phyloP scores from a whole-genome alignment of 2,329 filamentous ascomycete species.

The Teratosphaeria viscida region DNA sequence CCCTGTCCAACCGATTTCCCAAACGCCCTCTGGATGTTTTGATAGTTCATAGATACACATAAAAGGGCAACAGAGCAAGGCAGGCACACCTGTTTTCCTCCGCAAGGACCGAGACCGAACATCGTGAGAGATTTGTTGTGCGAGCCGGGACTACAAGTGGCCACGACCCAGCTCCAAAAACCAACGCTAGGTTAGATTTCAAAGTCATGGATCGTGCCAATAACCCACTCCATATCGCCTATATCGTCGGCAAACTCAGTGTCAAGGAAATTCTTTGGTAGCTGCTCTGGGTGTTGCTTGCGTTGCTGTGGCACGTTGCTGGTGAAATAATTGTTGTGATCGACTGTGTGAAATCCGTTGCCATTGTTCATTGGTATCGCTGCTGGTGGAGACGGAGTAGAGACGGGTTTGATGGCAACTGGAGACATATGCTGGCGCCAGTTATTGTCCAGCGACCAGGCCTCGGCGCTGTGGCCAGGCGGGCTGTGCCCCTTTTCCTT shows the following conservation, averaged over 20 bases:
- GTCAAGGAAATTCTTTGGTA: conserved; percentile 28
- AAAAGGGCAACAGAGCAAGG: not conserved
- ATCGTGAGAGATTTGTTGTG: not conserved
- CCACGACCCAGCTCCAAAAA: conserved; percentile 31
- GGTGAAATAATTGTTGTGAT: conserved; percentile 5
- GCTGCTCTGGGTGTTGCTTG: conserved; percentile 14
- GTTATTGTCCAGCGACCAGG: conserved; percentile 38
- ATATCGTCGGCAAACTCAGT: conserved; percentile 46
- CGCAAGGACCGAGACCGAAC: not conserved
- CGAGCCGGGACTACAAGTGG: conserved; percentile 43
- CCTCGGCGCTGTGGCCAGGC: conserved; percentile 1
- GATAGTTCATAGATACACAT: conserved; percentile 6
- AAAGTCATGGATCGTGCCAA: conserved; percentile 45
- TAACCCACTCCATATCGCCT: conserved; percentile 86
- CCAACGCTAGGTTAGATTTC: conserved; percentile 21
- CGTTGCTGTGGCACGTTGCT: conserved; percentile 5
- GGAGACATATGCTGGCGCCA: conserved; percentile 36
- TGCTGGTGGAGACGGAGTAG: conserved; percentile 4
- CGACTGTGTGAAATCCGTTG: conserved; percentile 4
- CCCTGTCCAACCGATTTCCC: not conserved
- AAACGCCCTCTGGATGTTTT: not conserved
- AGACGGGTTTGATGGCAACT: conserved; percentile 7
- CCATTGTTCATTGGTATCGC: not conserved
- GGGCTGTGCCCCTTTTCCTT: conserved; percentile 13
- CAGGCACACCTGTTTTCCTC: not conserved